Base-by-base conservation (phyloP, 2,329 filamentous ascomycete genomes). In the Claviceps monticola region DNA sequence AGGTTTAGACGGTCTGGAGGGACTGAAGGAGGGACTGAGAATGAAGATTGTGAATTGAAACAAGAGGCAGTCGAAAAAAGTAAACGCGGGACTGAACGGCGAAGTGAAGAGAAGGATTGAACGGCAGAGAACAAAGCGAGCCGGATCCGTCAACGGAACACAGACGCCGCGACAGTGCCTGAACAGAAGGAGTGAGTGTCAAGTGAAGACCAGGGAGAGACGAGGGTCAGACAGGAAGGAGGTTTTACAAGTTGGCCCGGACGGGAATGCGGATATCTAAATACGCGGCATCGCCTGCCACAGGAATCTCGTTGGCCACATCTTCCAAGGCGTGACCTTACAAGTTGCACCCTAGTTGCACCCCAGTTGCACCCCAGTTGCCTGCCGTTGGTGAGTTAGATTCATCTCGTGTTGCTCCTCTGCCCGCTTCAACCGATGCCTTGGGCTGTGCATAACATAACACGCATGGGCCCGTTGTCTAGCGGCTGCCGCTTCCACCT, bases 31-130 rank as follows among this genome's bases (percentile, higher is more conserved):
- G 51, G 41, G 29, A 37, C 29, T 11, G 17, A 44, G 19, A n/a
- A 7, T 17, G 48, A 19, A 51, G 48, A 52, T 50, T 39, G 38
- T 41, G 55, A 16, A 14, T 34, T 38, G 38, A 17, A 16, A 41
- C 16, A 41, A 41, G n/a, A 16, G 16, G 38, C 14, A 7, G 38
- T 17, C 16, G 38, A 41, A 17, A 17, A 17, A 16, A 8, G n/a
- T n/a, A 41, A 17, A 16, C 14, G 38, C 7, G 29, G 9, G 29
- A 34, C 29, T 34, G 19, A 44, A 16, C 16, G 11, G 21, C 7
- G 7, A 13, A 29, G 29, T 34, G 8, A 17, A 43, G 45, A 56
- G 52, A 66, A 63, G 56, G 62, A 66, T 61, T 63, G 62, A 63
- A 64, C 58, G 62, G 58, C 60, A 36, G 43, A 48, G 23, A 55